Evolutionary conservation across 768 basidiomycete species (phyloP), one percentile per base, ranked within the genome.

Genomic region (Russula virescens): DNA sequence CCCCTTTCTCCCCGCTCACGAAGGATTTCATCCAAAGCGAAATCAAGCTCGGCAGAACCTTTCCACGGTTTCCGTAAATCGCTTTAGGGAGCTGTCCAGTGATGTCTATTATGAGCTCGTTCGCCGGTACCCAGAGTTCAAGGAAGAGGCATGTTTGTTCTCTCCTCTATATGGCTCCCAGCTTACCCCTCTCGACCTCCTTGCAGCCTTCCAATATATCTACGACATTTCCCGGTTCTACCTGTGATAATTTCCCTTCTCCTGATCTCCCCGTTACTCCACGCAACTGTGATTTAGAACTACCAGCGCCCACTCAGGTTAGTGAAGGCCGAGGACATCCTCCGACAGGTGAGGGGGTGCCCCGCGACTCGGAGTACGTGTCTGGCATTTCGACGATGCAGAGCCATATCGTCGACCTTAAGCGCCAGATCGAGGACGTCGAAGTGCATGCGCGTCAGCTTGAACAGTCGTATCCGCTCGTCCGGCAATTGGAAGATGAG

Each of bases 41-140:
- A 98, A 98, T 73, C 95, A 97, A 76, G 96, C 96, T 1, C 83
- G 96, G 43, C 96, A 98, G 75, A 98, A 98, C 75, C 83, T 98
- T 38, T 93, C 96, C 2, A 98, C 94, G 0, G 81, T 98, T 19
- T 93, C 94, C 1, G 80, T 85, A 21, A 80, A 87, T 31, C 82
- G 95, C 14, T 98, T 98, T 77, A 91, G 94, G 73, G 95, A 98
- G 71, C 81, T 98, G 16, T 94, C 93, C 2, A 91, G 91, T 62
- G 97, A 99, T 74, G 96, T 99, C 3, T 97, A 90, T 76, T 96
- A 84, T 70, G 97, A 99, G 71, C 80, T 99, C 38, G 85, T 88
- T 19, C 79, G 97, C 52, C 82, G 97, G 51, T 98, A 96, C 73
- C 97, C 97, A 2, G 96, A 98, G 70, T 98, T 99, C 72, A 87